Percentiles rank a stretch among this genome's conserved stretches.
Evolutionary conservation across 176 grass and related monocot species (phyloP).

Genomic region (Themeda triandra): DNA sequence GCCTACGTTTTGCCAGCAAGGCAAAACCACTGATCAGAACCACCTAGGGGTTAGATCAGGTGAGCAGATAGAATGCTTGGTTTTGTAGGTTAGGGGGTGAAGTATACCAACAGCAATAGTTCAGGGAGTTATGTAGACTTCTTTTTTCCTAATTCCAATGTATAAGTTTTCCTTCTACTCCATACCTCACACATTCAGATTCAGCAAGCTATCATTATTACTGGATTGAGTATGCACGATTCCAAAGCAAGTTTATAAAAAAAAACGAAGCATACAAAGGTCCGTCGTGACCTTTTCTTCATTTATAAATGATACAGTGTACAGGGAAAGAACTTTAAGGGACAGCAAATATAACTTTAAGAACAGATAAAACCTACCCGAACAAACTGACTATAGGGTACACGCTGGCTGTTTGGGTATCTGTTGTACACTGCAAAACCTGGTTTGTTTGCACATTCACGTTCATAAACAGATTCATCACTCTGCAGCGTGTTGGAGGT

Average conservation of each 20-base stretch:
- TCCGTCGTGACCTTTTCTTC: background rate
- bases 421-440: constrained; percentile 89
- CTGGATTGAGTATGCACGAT: background rate
- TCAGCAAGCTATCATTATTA: background rate
- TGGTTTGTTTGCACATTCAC: constrained; percentile 93
- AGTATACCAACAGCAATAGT: background rate
- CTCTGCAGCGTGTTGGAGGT: constrained; percentile 54
- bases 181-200: background rate
- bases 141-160: background rate
- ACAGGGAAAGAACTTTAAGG: constrained; percentile 6
- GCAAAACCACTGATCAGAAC: background rate
- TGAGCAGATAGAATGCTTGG: background rate
- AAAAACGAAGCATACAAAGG: background rate
- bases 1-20: background rate
- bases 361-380: constrained; percentile 49
- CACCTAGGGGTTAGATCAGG: background rate
- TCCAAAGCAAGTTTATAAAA: background rate
- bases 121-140: background rate
- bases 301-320: constrained; percentile 6
- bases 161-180: background rate
- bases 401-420: constrained; percentile 83
- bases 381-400: constrained; percentile 78
- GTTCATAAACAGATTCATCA: constrained; percentile 96
- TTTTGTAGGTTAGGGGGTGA: background rate
- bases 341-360: constrained; percentile 31